These are phyloP conservation scores for Solanum chiquidenum DNA, from an alignment of 257 asterid genomes.

Conservation along the genomic window DNA sequence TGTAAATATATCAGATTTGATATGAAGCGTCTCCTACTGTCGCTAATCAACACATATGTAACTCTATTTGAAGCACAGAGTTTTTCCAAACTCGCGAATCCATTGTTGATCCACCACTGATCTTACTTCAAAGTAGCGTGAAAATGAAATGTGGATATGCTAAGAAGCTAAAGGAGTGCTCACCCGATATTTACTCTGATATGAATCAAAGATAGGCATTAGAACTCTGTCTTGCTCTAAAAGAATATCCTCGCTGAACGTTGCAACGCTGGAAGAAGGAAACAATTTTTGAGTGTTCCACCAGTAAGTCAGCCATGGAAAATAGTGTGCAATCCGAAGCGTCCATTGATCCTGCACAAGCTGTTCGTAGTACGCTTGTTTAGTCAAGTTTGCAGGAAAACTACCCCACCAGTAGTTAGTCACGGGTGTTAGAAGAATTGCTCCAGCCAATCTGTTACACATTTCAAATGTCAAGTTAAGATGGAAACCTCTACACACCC, in stretches of 20 bases:
- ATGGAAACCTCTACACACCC: neutral
- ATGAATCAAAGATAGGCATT: conserved; percentile 11
- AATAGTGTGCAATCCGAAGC: conserved; percentile 54
- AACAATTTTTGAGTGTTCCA: conserved; percentile 85
- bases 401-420: conserved; percentile 84
- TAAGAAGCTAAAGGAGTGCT: conserved; percentile 4
- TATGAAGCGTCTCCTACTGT: neutral
- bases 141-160: neutral
- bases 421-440: conserved; percentile 60
- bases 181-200: neutral
- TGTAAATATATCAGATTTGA: neutral
- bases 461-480: neutral
- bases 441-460: conserved; percentile 77
- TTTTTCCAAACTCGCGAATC: neutral
- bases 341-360: conserved; percentile 71
- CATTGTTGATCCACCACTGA: neutral
- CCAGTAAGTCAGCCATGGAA: conserved; percentile 88
- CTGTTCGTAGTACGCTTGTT: conserved; percentile 32
- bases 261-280: conserved; percentile 31
- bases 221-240: conserved; percentile 51
- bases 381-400: conserved; percentile 62
- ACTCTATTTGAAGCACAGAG: neutral
- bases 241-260: conserved; percentile 14
- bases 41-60: neutral
- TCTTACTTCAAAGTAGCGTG: neutral